Evolutionary conservation across 192 early-diverging fungal species (phyloP).

Genomic region (Rhizophlyctis rosea): DNA sequence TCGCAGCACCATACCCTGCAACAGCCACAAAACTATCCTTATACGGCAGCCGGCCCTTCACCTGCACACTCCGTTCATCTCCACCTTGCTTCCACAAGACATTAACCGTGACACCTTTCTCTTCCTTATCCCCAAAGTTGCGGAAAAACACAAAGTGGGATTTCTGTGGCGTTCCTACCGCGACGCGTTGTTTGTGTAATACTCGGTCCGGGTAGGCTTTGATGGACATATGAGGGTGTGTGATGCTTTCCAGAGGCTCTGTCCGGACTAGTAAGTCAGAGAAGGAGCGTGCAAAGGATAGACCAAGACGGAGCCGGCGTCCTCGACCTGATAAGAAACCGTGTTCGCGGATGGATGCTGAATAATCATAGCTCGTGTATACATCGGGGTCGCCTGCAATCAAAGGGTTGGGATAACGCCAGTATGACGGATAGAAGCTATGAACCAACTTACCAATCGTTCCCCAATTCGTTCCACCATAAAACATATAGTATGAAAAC

Average conservation of each 20-base stretch:
- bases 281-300: slow-evolving; percentile 63
- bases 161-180: slow-evolving; percentile 14
- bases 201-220: no score
- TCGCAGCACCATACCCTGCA: slow-evolving; percentile 53
- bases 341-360: slow-evolving; percentile 70
- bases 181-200: slow-evolving; percentile 8
- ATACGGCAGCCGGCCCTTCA: slow-evolving; percentile 49
- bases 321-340: slow-evolving; percentile 62
- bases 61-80: slow-evolving; percentile 15
- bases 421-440: no score
- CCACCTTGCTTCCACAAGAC: no score
- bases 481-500: slow-evolving; percentile 67
- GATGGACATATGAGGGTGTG: no score
- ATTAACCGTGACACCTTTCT: slow-evolving; percentile 3
- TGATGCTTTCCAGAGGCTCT: slow-evolving; percentile 36
- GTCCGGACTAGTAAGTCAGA: slow-evolving; percentile 49
- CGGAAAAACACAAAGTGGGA: slow-evolving; percentile 51
- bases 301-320: slow-evolving; percentile 53
- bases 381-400: slow-evolving; percentile 56
- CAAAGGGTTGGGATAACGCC: background rate
- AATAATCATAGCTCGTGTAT: slow-evolving; percentile 76
- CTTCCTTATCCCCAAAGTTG: slow-evolving; percentile 54
- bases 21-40: slow-evolving; percentile 64
- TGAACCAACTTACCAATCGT: slow-evolving; percentile 57
- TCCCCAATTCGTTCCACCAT: slow-evolving; percentile 81